Conservation (phyloP, 73 alveolate species). For the Blepharisma japonicum region DNA sequence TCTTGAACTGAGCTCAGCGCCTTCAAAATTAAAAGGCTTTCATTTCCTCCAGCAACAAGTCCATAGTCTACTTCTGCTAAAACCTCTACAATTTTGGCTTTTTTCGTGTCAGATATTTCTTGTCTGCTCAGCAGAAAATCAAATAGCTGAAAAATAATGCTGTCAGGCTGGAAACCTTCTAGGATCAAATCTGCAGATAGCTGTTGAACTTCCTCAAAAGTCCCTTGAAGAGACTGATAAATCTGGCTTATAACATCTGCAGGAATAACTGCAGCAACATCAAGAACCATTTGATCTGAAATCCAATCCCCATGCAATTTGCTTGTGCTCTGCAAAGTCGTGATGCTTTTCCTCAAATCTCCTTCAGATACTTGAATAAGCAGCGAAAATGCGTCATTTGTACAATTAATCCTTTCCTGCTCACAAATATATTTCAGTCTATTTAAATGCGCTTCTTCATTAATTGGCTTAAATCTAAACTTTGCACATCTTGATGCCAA, state of each 20-base stretch:
- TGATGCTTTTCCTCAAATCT: constrained; percentile 90
- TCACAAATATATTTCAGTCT: constrained; percentile 75
- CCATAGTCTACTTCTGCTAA: constrained; percentile 49
- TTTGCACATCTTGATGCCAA: constrained; percentile 97
- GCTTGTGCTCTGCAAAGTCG: constrained; percentile 79
- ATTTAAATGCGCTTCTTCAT: constrained; percentile 83
- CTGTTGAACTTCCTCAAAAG: constrained; percentile 43
- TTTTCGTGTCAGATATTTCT: constrained; percentile 46
- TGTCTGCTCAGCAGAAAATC: constrained; percentile 47
- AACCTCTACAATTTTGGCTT: constrained; percentile 52
- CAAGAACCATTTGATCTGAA: constrained; percentile 68
- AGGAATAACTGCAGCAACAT: constrained; percentile 90
- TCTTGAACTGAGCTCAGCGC: not conserved
- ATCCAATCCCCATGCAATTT: constrained; percentile 63
- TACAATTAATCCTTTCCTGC: constrained; percentile 73
- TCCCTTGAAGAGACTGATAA: constrained; percentile 37
- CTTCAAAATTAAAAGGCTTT: not conserved
- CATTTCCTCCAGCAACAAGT: constrained; percentile 26
- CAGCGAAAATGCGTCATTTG: constrained; percentile 63
- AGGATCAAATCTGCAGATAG: constrained; percentile 61
- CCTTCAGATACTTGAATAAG: constrained; percentile 86
- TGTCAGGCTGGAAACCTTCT: constrained; percentile 72
- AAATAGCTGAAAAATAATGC: constrained; percentile 60
- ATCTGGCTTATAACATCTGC: constrained; percentile 52
- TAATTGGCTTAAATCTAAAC: constrained; percentile 95